These are phyloP conservation scores for Populus ilicifolia DNA, from an alignment of 345 rosid genomes.

Conservation along the genomic window DNA sequence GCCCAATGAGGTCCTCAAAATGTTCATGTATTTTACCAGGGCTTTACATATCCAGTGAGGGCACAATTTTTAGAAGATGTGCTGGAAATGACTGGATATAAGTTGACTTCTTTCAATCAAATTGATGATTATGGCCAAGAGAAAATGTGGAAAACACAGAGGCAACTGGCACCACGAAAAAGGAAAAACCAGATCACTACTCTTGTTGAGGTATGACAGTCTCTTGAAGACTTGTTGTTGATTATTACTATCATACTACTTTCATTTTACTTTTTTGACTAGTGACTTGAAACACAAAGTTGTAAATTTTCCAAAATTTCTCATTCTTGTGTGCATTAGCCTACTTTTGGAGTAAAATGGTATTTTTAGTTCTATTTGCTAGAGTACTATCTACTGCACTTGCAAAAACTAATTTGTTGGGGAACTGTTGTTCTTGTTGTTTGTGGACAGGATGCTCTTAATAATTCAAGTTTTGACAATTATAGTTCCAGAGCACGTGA, in stretches of 20 bases:
- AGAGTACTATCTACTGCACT: neutral
- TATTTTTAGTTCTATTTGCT: neutral
- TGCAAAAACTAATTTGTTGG: neutral
- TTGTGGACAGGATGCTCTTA: conserved; percentile 76
- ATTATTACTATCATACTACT: neutral
- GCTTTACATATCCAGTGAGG: conserved; percentile 85
- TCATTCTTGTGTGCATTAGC: neutral
- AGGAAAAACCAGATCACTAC: conserved; percentile 86
- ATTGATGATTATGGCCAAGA: conserved; percentile 99
- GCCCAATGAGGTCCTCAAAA: conserved; percentile 3
- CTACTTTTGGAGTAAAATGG: neutral
- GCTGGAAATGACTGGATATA: conserved; percentile 83
- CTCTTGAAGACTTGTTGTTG: neutral
- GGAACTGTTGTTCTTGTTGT: conserved; percentile 7
- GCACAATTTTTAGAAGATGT: conserved; percentile 84
- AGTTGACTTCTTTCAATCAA: conserved; percentile 85
- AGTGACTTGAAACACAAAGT: neutral
- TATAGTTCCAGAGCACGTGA: conserved; percentile 84
- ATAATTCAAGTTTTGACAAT: conserved; percentile 73
- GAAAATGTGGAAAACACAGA: conserved; percentile 91
- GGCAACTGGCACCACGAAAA: conserved; percentile 79
- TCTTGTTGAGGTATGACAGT: conserved; percentile 80
- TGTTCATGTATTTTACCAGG: conserved; percentile 42
- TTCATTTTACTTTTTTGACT: neutral
- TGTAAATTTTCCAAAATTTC: neutral